Conservation (phyloP, 768 basidiomycete genomes). For the Rhodotorula diobovata region DNA sequence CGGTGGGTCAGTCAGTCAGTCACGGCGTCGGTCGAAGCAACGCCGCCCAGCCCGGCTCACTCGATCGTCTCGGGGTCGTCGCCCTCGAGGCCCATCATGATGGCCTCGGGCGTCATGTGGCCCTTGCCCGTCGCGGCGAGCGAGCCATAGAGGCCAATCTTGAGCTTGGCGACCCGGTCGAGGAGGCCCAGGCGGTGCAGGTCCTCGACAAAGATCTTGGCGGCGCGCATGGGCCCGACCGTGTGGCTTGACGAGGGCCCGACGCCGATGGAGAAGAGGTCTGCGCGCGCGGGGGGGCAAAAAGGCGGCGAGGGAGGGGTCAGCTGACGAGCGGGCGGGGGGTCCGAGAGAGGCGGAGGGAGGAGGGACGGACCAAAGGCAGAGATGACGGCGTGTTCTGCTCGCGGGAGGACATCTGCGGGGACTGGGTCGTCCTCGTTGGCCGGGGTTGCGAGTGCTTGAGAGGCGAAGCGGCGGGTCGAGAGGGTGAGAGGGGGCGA, state of each 20-base stretch:
- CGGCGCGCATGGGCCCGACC: constrained; percentile 80
- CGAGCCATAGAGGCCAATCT: constrained; percentile 87
- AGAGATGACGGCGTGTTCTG: constrained; percentile 57
- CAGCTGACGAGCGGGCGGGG: too few relatives aligned
- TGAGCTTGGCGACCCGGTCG: constrained; percentile 70
- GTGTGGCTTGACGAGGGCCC: constrained; percentile 65
- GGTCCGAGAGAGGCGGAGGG: constrained; percentile 51
- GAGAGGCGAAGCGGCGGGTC: not conserved
- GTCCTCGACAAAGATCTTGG: constrained; percentile 50
- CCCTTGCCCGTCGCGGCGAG: constrained; percentile 75
- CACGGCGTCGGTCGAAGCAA: too few relatives aligned
- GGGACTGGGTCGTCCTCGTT: not conserved
- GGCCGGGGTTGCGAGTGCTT: not conserved
- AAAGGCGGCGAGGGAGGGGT: too few relatives aligned
- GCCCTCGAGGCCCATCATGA: constrained; percentile 42
- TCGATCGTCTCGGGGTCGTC: constrained; percentile 87
- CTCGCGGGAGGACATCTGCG: constrained; percentile 42
- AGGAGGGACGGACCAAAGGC: constrained; percentile 24
- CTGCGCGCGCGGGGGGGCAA: not conserved
- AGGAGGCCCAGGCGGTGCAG: constrained; percentile 64
- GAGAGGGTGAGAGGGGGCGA: not conserved
- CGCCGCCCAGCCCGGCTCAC: constrained; percentile 52
- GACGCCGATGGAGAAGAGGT: constrained; percentile 42
- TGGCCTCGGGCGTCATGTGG: constrained; percentile 48
- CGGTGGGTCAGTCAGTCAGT: too few relatives aligned